These are phyloP conservation scores for Calonectria hawksworthii DNA, from an alignment of 2,329 filamentous ascomycete genomes.

Conservation along the genomic window DNA sequence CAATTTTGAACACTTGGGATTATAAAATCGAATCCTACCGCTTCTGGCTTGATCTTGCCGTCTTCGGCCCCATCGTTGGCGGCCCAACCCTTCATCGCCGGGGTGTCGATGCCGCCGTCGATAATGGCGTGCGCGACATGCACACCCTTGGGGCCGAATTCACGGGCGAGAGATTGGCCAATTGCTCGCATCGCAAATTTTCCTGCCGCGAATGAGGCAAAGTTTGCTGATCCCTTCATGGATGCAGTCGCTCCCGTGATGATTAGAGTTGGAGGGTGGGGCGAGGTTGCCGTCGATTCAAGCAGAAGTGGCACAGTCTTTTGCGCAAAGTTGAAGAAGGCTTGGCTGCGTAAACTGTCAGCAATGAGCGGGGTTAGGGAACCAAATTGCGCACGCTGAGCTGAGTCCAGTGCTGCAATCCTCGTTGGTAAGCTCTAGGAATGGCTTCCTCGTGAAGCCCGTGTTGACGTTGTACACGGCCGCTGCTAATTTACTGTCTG, in stretches of 20 bases:
- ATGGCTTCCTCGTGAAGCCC: slow-evolving; percentile 66
- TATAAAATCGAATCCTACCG: slow-evolving; percentile 59
- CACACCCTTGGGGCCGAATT: slow-evolving; percentile 87
- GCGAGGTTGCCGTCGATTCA: slow-evolving; percentile 65
- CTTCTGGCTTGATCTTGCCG: slow-evolving; percentile 80
- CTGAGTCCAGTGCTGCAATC: slow-evolving; percentile 64
- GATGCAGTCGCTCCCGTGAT: slow-evolving; percentile 91
- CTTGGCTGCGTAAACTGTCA: slow-evolving; percentile 63
- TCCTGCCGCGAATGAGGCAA: slow-evolving; percentile 80
- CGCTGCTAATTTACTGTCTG: slow-evolving; percentile 68
- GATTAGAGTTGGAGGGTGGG: slow-evolving; percentile 81
- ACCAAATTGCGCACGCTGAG: slow-evolving; percentile 61
- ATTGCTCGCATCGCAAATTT: slow-evolving; percentile 86
- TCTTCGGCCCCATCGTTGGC: slow-evolving; percentile 63
- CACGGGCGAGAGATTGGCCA: slow-evolving; percentile 81
- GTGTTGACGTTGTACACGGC: slow-evolving; percentile 79
- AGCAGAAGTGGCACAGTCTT: slow-evolving; percentile 78
- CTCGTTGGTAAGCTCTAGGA: slow-evolving; percentile 66
- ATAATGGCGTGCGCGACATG: slow-evolving; percentile 88
- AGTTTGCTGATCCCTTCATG: slow-evolving; percentile 77
- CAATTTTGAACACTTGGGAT: background rate
- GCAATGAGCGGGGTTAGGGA: background rate
- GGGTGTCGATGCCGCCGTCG: slow-evolving; percentile 88
- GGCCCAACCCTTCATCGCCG: slow-evolving; percentile 69
- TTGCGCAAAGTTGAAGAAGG: slow-evolving; percentile 82